These are phyloP conservation scores for Gnomoniopsis sp. DNA, from an alignment of 2,329 filamentous ascomycete species.

Conservation along the genomic window DNA sequence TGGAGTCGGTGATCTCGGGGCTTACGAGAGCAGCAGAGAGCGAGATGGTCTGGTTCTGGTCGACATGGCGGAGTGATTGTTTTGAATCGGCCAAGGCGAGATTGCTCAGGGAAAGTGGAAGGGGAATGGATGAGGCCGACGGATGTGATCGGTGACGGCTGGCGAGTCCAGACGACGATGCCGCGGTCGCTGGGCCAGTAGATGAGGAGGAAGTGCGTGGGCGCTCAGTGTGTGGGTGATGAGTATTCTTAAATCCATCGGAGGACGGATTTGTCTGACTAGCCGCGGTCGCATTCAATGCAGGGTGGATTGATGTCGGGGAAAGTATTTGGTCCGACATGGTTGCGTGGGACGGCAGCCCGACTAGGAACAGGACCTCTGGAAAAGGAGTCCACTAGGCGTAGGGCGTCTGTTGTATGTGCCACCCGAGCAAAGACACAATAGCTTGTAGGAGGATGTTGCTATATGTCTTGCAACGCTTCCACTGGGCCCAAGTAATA, in stretches of 20 bases:
- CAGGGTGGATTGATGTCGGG: constrained; percentile 49
- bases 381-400: neutral
- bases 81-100: constrained; percentile 13
- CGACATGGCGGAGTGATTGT: constrained; percentile 18
- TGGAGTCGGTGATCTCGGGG: constrained; percentile 27
- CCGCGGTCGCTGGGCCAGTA: constrained; percentile 17
- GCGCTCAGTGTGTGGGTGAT: constrained; percentile 24
- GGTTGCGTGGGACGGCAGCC: constrained; percentile 12
- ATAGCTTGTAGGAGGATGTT: neutral
- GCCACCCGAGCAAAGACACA: neutral
- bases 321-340: constrained; percentile 39
- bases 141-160: neutral
- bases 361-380: neutral
- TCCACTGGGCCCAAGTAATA: neutral
- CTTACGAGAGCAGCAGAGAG: constrained; percentile 17
- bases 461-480: neutral
- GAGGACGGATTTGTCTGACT: constrained; percentile 23
- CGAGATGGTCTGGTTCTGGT: constrained; percentile 14
- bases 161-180: constrained; percentile 14
- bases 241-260: constrained; percentile 25
- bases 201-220: constrained; percentile 22
- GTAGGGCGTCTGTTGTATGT: neutral
- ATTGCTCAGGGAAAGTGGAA: constrained; percentile 8
- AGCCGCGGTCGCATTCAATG: constrained; percentile 33
- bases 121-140: constrained; percentile 16